A percentile compares a stretch with the other conserved stretches of the same genome.
phyloP scores from a whole-genome alignment of 1,139 yeast species.

The Tardiomyces blankii region DNA sequence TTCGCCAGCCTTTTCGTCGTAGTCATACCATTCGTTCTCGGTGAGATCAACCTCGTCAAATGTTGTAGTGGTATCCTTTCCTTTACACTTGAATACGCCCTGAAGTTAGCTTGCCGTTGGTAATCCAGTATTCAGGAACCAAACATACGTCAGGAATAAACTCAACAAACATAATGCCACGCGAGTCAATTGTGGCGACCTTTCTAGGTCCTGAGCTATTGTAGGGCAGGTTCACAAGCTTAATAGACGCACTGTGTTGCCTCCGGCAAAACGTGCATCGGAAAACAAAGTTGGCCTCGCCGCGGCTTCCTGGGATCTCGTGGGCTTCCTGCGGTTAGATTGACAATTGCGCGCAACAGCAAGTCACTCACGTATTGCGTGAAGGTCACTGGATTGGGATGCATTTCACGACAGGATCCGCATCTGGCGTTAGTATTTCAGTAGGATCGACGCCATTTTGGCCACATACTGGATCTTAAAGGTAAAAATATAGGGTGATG shows the following conservation, averaged over 20 bases:
- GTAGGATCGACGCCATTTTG: no score
- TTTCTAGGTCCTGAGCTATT: slow-evolving; percentile 30
- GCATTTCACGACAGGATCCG: slow-evolving; percentile 68
- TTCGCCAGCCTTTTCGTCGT: slow-evolving; percentile 70
- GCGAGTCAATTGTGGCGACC: slow-evolving; percentile 63
- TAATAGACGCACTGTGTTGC: slow-evolving; percentile 27
- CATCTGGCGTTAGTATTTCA: slow-evolving; percentile 31
- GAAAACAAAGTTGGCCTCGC: slow-evolving; percentile 77
- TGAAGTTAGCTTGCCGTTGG: slow-evolving; percentile 1
- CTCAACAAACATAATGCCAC: slow-evolving; percentile 69
- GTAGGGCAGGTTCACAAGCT: slow-evolving; percentile 18
- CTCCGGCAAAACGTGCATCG: slow-evolving; percentile 60
- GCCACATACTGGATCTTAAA: slow-evolving; percentile 43
- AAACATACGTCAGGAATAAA: slow-evolving; percentile 46
- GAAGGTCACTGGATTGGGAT: slow-evolving; percentile 62
- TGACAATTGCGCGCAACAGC: neutral
- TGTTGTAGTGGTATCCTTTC: slow-evolving; percentile 38
- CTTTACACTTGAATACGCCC: slow-evolving; percentile 55
- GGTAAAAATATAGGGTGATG: slow-evolving; percentile 59
- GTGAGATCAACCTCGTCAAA: slow-evolving; percentile 59
- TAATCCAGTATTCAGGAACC: neutral
- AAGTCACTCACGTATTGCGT: slow-evolving; percentile 41
- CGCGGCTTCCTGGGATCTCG: slow-evolving; percentile 62
- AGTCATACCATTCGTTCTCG: slow-evolving; percentile 91
- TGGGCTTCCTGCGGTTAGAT: slow-evolving; percentile 22